A percentile compares a stretch with the other conserved stretches of the same genome.
phyloP scores from a whole-genome alignment of 2,329 filamentous ascomycete genomes.

The Pseudogymnoascus sp. region DNA sequence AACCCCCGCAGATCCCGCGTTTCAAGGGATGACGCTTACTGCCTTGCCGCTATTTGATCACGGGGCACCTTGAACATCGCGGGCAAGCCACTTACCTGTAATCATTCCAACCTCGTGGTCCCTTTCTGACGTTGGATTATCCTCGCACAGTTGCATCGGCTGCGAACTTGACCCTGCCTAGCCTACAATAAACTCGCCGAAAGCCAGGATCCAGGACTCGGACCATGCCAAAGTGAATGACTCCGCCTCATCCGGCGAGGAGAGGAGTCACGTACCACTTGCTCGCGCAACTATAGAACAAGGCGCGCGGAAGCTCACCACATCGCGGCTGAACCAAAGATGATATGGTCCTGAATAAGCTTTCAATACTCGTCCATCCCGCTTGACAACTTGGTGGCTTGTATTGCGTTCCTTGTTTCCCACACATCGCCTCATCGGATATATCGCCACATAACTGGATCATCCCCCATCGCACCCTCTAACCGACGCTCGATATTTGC shows the following conservation, averaged over 20 bases:
- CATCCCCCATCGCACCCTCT: neutral
- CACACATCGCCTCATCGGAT: neutral
- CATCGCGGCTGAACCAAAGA: neutral
- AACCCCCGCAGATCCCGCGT: neutral
- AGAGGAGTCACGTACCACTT: slow-evolving; percentile 1
- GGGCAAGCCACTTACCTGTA: neutral
- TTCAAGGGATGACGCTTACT: slow-evolving; percentile 8
- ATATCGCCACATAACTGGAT: neutral
- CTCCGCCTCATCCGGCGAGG: slow-evolving; percentile 5
- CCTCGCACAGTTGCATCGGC: neutral
- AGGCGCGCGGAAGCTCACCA: neutral
- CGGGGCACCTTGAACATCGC: neutral
- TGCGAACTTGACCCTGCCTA: neutral
- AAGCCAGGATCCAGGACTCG: neutral
- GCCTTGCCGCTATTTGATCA: neutral
- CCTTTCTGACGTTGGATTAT: neutral
- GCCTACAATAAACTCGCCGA: neutral
- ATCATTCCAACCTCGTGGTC: neutral
- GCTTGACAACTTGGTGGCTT: neutral
- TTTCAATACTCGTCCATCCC: neutral
- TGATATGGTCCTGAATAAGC: neutral
- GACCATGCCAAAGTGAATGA: slow-evolving; percentile 4
- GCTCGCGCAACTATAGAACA: slow-evolving; percentile 1
- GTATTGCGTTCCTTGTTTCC: neutral
- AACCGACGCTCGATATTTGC: neutral